These are phyloP conservation scores for Rhododendron williamsianum DNA, from an alignment of 148 eudicot genomes.

Conservation along the genomic window DNA sequence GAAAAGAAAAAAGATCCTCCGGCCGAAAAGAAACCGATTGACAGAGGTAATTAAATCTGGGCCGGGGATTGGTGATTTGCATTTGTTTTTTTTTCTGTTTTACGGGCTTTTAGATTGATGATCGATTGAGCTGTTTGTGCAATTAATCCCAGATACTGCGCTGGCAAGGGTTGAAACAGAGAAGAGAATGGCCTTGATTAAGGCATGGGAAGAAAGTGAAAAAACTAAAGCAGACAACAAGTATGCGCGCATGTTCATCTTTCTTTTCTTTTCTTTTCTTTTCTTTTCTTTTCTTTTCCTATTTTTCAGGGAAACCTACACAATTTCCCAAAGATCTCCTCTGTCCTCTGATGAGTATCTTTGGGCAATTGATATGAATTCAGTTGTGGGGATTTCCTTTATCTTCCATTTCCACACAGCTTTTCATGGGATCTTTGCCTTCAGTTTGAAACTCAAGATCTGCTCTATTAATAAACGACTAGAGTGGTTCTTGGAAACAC, in stretches of 20 bases:
- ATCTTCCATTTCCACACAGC: neutral
- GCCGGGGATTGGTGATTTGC: neutral
- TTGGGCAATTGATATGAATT: neutral
- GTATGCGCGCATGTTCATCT: slow-evolving; percentile 18
- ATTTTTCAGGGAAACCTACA: neutral
- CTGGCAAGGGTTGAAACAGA: slow-evolving; percentile 44
- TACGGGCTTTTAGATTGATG: neutral
- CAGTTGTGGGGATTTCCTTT: neutral
- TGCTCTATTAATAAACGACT: neutral
- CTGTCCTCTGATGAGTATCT: too few relatives aligned
- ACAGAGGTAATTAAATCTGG: slow-evolving; percentile 29
- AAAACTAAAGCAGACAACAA: slow-evolving; percentile 59
- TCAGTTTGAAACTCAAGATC: neutral
- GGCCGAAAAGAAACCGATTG: slow-evolving; percentile 21
- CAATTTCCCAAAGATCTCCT: too few relatives aligned
- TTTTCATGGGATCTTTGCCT: neutral
- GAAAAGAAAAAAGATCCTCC: slow-evolving; percentile 13
- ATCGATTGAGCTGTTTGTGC: neutral
- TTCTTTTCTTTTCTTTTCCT: too few relatives aligned
- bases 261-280: too few relatives aligned
- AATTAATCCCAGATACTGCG: slow-evolving; percentile 31
- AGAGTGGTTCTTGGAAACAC: neutral
- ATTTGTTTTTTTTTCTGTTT: neutral
- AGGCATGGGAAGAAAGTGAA: slow-evolving; percentile 79
- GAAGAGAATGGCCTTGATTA: slow-evolving; percentile 58